These are phyloP conservation scores for Rubus parviflorus DNA, from an alignment of 306 rosid species.

Conservation along the genomic window DNA sequence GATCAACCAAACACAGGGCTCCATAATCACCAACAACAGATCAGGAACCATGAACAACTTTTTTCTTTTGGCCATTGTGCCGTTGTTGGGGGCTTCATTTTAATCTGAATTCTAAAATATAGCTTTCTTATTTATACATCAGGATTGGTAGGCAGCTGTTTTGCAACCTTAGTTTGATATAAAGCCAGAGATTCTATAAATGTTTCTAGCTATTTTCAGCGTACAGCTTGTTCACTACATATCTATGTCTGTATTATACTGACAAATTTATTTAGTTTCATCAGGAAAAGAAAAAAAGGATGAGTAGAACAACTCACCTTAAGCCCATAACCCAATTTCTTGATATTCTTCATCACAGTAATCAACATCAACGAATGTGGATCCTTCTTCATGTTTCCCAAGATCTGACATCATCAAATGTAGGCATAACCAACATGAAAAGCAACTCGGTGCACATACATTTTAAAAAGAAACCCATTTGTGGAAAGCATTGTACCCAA, in stretches of 20 bases:
- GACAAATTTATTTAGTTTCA: background rate
- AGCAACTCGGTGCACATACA: constrained; percentile 6
- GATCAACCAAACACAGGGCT: background rate
- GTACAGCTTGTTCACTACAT: background rate
- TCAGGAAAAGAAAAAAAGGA: constrained; percentile 3
- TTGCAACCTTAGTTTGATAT: background rate
- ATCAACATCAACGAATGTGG: constrained; percentile 76
- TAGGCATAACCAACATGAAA: constrained; percentile 26
- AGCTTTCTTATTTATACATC: background rate
- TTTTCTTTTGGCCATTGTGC: background rate
- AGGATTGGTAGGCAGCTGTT: background rate
- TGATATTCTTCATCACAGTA: constrained; percentile 68
- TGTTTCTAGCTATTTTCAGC: background rate
- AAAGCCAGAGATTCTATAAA: background rate
- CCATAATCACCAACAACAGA: background rate
- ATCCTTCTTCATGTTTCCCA: constrained; percentile 71
- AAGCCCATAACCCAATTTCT: constrained; percentile 77
- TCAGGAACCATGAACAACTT: background rate
- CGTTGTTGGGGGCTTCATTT: background rate
- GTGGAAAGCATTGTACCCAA: constrained; percentile 15
- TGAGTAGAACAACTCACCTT: constrained; percentile 55
- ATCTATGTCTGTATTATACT: background rate
- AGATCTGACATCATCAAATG: constrained; percentile 54
- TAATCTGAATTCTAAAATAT: background rate
- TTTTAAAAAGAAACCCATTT: constrained; percentile 6